Evolutionary conservation across 2,329 filamentous ascomycete species (phyloP).

Genomic region (Curvularia verruculosa): DNA sequence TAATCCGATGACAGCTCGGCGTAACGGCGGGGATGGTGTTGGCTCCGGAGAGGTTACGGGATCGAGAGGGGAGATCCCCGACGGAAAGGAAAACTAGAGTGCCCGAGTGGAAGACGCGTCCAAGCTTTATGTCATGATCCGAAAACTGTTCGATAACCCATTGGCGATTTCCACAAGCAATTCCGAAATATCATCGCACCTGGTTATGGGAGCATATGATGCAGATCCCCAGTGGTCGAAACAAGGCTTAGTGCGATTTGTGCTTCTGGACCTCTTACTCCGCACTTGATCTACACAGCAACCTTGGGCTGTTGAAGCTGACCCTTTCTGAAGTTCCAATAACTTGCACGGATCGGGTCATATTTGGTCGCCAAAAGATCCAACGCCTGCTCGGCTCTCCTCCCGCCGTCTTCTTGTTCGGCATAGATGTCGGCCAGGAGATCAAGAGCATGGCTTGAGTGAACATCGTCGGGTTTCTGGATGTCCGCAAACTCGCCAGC

Average conservation of each 20-base stretch:
- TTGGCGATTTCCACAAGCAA: slow-evolving; percentile 12
- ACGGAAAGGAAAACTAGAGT: slow-evolving; percentile 23
- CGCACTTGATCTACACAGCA: slow-evolving; percentile 26
- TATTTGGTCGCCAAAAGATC: slow-evolving; percentile 80
- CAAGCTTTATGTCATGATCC: slow-evolving; percentile 17
- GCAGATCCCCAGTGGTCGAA: slow-evolving; percentile 31
- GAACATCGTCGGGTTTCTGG: slow-evolving; percentile 58
- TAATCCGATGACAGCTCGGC: slow-evolving; percentile 27
- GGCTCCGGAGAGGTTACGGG: slow-evolving; percentile 25
- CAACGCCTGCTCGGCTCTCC: slow-evolving; percentile 72
- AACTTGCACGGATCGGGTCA: slow-evolving; percentile 88
- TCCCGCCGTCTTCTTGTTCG: slow-evolving; percentile 58
- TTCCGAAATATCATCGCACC: slow-evolving; percentile 1
- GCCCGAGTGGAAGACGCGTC: slow-evolving; percentile 17
- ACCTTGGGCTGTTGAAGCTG: slow-evolving; percentile 35
- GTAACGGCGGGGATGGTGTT: slow-evolving; percentile 9
- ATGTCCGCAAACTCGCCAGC: slow-evolving; percentile 60
- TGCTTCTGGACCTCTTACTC: slow-evolving; percentile 8
- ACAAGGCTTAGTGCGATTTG: slow-evolving; percentile 30
- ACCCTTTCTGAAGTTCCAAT: slow-evolving; percentile 80
- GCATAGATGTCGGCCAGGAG: slow-evolving; percentile 72
- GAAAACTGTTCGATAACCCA: slow-evolving; percentile 15
- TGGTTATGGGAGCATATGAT: slow-evolving; percentile 4
- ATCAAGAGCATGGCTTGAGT: slow-evolving; percentile 70
- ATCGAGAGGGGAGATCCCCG: slow-evolving; percentile 23